phyloP scores from a whole-genome alignment of 148 eudicot species.

The Camellia japonica region DNA sequence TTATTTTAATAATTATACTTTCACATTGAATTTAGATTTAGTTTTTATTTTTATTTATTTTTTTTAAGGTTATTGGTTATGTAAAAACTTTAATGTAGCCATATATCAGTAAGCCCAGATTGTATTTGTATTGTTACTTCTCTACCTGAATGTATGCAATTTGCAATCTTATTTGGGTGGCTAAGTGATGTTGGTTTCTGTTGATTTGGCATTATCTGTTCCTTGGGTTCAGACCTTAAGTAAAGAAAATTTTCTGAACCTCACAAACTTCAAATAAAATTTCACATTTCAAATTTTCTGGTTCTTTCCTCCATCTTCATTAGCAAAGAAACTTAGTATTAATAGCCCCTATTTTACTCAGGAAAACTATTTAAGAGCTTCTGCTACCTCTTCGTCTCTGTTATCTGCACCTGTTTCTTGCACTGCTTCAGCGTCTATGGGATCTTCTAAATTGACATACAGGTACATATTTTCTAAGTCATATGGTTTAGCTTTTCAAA shows the following conservation, averaged over 20 bases:
- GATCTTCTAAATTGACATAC: conserved; percentile 38
- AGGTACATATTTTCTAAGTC: conserved; percentile 31
- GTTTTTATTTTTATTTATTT: neutral
- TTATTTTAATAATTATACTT: neutral
- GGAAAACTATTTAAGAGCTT: conserved; percentile 30
- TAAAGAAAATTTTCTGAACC: neutral
- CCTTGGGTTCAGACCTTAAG: neutral
- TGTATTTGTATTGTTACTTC: neutral
- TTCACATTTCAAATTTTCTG: neutral
- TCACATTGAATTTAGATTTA: neutral
- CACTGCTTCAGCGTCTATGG: conserved; percentile 19
- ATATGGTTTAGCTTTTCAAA: neutral
- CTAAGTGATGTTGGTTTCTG: neutral
- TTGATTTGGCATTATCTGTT: conserved; percentile 6
- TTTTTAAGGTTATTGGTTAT: neutral
- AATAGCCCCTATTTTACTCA: conserved; percentile 18
- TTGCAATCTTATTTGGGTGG: neutral
- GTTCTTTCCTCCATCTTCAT: neutral
- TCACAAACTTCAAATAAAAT: neutral
- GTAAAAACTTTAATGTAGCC: neutral
- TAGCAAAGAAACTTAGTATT: conserved; percentile 13
- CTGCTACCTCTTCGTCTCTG: conserved; percentile 20
- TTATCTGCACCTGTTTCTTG: conserved; percentile 28
- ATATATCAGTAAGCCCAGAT: neutral
- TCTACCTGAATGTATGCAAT: neutral